A percentile compares a stretch with the other conserved stretches of the same genome.
Evolutionary conservation across 805 yeast genomes (phyloP).

Genomic region (Starmerella bombicola): DNA sequence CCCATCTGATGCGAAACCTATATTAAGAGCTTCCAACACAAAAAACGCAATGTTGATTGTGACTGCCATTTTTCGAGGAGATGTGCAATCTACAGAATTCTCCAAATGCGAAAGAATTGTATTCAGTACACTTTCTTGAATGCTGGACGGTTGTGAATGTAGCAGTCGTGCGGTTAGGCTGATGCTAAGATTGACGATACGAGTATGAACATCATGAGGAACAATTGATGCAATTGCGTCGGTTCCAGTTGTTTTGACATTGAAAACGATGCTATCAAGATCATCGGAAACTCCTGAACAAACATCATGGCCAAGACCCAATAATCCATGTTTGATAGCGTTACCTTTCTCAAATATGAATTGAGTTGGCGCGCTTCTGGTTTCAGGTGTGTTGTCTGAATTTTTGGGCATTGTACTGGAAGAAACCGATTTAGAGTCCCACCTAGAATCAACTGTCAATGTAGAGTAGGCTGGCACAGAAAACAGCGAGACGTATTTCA

Average conservation of each 20-base stretch:
- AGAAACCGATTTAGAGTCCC: too few species aligned
- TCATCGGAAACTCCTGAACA: slow-evolving; percentile 4
- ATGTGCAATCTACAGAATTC: slow-evolving; percentile 24
- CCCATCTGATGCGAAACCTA: slow-evolving; percentile 12
- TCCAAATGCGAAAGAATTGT: slow-evolving; percentile 47
- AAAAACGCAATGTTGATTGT: slow-evolving; percentile 12
- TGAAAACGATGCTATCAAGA: too few species aligned
- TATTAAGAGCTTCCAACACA: slow-evolving; percentile 2
- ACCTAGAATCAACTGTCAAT: too few species aligned
- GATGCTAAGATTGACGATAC: slow-evolving; percentile 60
- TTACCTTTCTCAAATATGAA: too few species aligned
- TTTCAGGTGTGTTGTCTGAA: too few species aligned
- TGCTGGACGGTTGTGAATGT: slow-evolving; percentile 57
- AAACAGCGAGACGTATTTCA: slow-evolving; percentile 26
- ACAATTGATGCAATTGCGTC: background rate
- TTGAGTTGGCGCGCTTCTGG: too few species aligned
- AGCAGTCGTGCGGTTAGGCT: slow-evolving; percentile 61
- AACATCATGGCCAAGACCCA: background rate
- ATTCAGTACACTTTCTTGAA: slow-evolving; percentile 81
- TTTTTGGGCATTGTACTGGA: too few species aligned
- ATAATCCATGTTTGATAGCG: slow-evolving; percentile 2
- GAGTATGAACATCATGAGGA: slow-evolving; percentile 10
- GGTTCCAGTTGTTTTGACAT: too few species aligned
- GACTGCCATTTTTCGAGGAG: slow-evolving; percentile 12
- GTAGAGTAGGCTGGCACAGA: slow-evolving; percentile 12